Base-by-base conservation (phyloP, 192 early-diverging fungal genomes). In the Coemansia sp. region DNA sequence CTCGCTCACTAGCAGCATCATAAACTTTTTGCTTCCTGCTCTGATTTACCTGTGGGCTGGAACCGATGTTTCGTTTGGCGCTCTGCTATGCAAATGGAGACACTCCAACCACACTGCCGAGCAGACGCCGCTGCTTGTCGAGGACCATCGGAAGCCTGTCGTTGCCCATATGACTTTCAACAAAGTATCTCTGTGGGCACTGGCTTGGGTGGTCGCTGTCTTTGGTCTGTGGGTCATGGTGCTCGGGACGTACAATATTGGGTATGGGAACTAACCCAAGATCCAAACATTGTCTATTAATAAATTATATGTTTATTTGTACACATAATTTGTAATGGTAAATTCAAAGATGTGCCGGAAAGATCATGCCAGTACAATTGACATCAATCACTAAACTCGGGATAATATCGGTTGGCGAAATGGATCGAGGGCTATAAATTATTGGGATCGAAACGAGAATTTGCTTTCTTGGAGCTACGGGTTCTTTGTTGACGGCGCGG, bases 141-240 rank as follows among this genome's bases (percentile, higher is more conserved):
- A 35, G 35, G 20, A 55, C 15, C 6, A 24, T 12, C 55, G 21
- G 16, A 63, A 63, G 16, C 35, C 57, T 16, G 6, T 16, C 11
- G 2, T 1, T 38, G 34, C 5, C 18, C 20, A 38, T 39, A 5
- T 55, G 35, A 12, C n/a, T 35, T 2, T 24, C 11, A 48, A 51
- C 30, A 23, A 68, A 11, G 38, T 77, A 11, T 45, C 43, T 7
- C 64, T 72, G 2, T 77, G 75, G 75, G 48, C 48, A 24, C 49
- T 65, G 15, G 75, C 75, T 0, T 77, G 75, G 75, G 39, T 41
- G 6, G 75, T 68, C 4, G 69, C 59, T 49, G 63, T 35, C 6
- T 77, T 77, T 59, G 75, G 75, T 10, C 18, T 77, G n/a, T 77
- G 68, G 75, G 65, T 77, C 62, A 77, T 77, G 75, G 69, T 77